Evolutionary conservation across 495 filamentous ascomycete genomes (phyloP).

Genomic region (Xylaria longipes): DNA sequence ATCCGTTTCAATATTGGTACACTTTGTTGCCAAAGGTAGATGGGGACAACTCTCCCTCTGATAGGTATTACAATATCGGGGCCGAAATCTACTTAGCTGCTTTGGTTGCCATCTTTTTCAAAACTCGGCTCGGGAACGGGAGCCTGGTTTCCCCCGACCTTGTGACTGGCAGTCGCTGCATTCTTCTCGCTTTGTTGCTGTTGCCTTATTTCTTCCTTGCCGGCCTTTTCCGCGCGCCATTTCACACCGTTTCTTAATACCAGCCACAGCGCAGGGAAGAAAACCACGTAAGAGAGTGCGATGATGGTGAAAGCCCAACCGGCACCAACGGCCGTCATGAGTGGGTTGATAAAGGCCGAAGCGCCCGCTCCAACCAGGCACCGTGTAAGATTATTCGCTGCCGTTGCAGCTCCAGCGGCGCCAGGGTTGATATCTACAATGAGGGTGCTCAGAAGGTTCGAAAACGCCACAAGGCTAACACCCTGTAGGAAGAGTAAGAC

Average conservation of each 20-base stretch:
- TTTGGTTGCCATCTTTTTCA: constrained; percentile 2
- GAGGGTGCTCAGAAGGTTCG: constrained; percentile 59
- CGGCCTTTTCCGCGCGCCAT: constrained; percentile 44
- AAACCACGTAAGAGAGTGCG: constrained; percentile 58
- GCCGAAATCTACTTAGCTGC: not conserved
- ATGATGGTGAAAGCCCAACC: constrained; percentile 77
- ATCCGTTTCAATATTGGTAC: not conserved
- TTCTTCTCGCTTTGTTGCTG: not conserved
- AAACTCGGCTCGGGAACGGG: not conserved
- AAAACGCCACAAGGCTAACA: constrained; percentile 55
- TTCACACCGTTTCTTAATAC: constrained; percentile 47
- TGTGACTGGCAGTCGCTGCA: not conserved
- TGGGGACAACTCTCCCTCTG: not conserved
- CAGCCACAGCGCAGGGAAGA: constrained; percentile 58
- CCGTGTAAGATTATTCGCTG: constrained; percentile 72
- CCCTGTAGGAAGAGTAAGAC: constrained; percentile 63
- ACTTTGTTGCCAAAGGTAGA: not conserved
- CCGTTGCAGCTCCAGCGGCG: constrained; percentile 68
- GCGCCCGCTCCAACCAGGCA: constrained; percentile 72
- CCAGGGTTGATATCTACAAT: constrained; percentile 70
- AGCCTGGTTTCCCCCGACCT: not conserved
- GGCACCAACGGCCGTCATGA: constrained; percentile 68
- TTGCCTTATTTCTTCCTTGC: constrained; percentile 19
- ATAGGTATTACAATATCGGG: not conserved
- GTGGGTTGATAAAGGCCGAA: constrained; percentile 68